Percentiles rank a stretch among this genome's conserved stretches.
Conservation (phyloP, 1,284 basidiomycete species). For the Abortiporus biennis region DNA sequence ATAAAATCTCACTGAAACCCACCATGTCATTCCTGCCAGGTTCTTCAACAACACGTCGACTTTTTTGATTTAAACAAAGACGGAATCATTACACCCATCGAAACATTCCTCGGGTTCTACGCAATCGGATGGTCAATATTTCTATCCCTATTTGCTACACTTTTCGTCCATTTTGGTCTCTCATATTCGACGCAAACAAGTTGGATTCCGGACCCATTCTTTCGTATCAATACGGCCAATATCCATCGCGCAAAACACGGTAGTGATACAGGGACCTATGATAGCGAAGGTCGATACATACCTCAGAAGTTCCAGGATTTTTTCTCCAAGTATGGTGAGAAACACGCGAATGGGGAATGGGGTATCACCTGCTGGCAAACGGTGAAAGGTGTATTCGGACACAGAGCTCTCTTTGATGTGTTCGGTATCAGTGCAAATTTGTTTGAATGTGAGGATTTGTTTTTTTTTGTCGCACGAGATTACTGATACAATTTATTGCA, state of each 20-base stretch:
- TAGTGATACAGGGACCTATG: slow-evolving; percentile 37
- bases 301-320: slow-evolving; percentile 35
- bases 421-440: slow-evolving; percentile 27
- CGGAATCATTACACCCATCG: slow-evolving; percentile 38
- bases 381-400: slow-evolving; percentile 21
- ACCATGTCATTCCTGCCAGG: slow-evolving; percentile 6
- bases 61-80: slow-evolving; percentile 39
- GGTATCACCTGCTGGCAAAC: slow-evolving; percentile 19
- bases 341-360: slow-evolving; percentile 11
- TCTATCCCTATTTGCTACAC: slow-evolving; percentile 29
- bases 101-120: slow-evolving; percentile 38
- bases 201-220: slow-evolving; percentile 33
- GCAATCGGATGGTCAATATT: slow-evolving; percentile 36
- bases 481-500: not conserved
- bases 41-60: slow-evolving; percentile 36
- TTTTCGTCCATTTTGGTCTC: slow-evolving; percentile 32
- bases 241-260: slow-evolving; percentile 43
- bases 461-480: not conserved
- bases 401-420: slow-evolving; percentile 29
- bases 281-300: slow-evolving; percentile 36
- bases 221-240: slow-evolving; percentile 34
- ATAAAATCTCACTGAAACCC: too few species aligned
- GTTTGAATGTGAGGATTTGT: slow-evolving; percentile 26
- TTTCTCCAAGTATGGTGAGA: slow-evolving; percentile 29
- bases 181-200: slow-evolving; percentile 26